Conservation (phyloP, 164 flowering plant genomes). For the grape (Vitis vinifera) region ASM3070453v1 NC_081811.1:22632501-22633000, state of each 20-base stretch:
- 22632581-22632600: conserved; percentile 44
- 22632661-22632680: conserved; percentile 10
- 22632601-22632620: conserved; percentile 32
- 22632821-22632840: too few species aligned
- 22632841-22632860: conserved; percentile 25
- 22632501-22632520: conserved; percentile 42
- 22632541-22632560: conserved; percentile 25
- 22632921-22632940: conserved; percentile 66
- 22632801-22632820: too few species aligned
- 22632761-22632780: too few species aligned
- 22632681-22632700: conserved; percentile 17
- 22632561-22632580: conserved; percentile 36
- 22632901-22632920: conserved; percentile 36
- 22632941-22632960: conserved; percentile 53
- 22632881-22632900: conserved; percentile 44
- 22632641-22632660: conserved; percentile 34
- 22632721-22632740: background rate
- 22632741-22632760: too few species aligned
- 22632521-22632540: conserved; percentile 39
- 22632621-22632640: conserved; percentile 48
- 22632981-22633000: conserved; percentile 74
- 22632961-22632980: conserved; percentile 66
- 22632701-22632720: conserved; percentile 33
- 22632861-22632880: conserved; percentile 34
- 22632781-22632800: too few species aligned